Conservation (phyloP, 768 basidiomycete genomes). For the Suillus fuscotomentosus region DNA sequence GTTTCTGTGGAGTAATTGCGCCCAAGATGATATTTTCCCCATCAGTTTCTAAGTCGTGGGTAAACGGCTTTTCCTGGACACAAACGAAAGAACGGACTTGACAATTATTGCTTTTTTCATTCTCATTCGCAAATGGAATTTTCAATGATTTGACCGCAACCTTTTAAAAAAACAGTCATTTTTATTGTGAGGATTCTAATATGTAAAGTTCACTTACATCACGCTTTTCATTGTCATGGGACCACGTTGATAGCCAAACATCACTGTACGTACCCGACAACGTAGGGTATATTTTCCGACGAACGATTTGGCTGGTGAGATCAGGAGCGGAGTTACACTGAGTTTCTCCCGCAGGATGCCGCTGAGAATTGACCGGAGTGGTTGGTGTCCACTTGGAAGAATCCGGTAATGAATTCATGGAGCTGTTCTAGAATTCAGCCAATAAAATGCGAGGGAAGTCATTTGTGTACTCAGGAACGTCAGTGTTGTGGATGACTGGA, state of each 20-base stretch:
- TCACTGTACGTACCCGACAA: not conserved
- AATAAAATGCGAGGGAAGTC: not conserved
- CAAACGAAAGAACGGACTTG: not conserved
- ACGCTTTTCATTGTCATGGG: not conserved
- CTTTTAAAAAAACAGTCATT: not conserved
- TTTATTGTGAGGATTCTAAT: not conserved
- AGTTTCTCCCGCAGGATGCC: not conserved
- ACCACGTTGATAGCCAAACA: not conserved
- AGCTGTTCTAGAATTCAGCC: not conserved
- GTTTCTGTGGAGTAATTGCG: slow-evolving; percentile 11
- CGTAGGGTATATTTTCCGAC: not conserved
- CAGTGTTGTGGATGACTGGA: not conserved
- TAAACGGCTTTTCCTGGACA: not conserved
- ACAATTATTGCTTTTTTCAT: not conserved
- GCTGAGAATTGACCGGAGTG: not conserved
- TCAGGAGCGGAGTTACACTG: not conserved
- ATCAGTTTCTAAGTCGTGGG: not conserved
- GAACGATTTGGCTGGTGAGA: not conserved
- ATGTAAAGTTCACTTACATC: not conserved
- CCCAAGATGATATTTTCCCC: slow-evolving; percentile 2
- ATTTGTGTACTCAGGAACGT: not conserved
- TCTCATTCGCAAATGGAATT: not conserved
- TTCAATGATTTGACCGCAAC: slow-evolving; percentile 1
- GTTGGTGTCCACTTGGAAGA: not conserved
- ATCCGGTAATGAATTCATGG: not conserved